Evolutionary conservation across 495 filamentous ascomycete genomes (phyloP).

Genomic region (Daldinia childiae): DNA sequence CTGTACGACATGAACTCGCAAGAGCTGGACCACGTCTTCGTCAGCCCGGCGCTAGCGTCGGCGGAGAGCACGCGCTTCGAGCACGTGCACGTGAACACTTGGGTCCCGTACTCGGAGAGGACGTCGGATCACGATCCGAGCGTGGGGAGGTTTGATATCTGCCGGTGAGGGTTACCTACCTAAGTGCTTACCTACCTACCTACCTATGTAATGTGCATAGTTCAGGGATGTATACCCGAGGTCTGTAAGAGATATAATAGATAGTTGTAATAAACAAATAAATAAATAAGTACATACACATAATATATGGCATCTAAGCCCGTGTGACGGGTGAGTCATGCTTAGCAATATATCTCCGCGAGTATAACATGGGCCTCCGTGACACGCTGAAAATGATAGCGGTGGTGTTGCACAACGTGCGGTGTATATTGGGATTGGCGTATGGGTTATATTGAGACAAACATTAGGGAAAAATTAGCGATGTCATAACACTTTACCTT

Average conservation of each 20-base stretch:
- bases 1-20: constrained; percentile 63
- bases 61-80: constrained; percentile 55
- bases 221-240: too few species aligned
- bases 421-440: neutral
- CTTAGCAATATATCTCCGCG: neutral
- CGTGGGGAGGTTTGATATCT: constrained; percentile 62
- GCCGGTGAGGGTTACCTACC: too few species aligned
- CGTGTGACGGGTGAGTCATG: neutral
- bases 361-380: neutral
- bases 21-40: constrained; percentile 69
- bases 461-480: neutral
- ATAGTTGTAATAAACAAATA: neutral
- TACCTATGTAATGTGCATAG: neutral
- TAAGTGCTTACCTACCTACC: neutral
- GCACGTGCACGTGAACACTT: constrained; percentile 71
- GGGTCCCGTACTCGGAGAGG: constrained; percentile 56
- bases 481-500: neutral
- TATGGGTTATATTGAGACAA: neutral
- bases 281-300: neutral
- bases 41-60: constrained; percentile 53
- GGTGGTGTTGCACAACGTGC: neutral
- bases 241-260: too few species aligned
- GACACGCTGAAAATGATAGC: neutral
- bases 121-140: constrained; percentile 70
- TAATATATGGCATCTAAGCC: too few species aligned